A percentile compares a stretch with the other conserved stretches of the same genome.
These are phyloP conservation scores for Rhododendron kiyosumense DNA, from an alignment of 148 eudicot genomes.

Conservation along the genomic window DNA sequence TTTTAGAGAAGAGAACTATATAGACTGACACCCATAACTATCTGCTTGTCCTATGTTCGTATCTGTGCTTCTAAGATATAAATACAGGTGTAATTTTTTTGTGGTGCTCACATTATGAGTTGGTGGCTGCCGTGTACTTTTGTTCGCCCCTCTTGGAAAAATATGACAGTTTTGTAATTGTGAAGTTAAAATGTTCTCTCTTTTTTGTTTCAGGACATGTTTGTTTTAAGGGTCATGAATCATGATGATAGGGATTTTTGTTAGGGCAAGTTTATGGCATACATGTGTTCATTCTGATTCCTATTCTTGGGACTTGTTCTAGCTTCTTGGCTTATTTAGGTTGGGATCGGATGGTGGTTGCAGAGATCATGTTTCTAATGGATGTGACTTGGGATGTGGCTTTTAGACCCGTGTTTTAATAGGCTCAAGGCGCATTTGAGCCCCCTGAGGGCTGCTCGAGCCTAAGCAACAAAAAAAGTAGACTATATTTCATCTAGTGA, in stretches of 20 bases:
- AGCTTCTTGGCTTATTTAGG: not conserved
- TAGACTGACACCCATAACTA: too few relatives aligned
- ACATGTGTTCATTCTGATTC: not conserved
- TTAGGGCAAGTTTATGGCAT: not conserved
- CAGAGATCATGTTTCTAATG: not conserved
- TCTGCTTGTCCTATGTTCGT: too few relatives aligned
- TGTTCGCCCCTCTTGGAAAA: not conserved
- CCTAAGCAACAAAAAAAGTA: too few relatives aligned
- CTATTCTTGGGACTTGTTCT: not conserved
- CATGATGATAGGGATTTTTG: not conserved
- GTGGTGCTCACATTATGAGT: not conserved
- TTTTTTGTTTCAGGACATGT: not conserved
- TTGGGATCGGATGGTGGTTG: not conserved
- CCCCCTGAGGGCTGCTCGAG: too few relatives aligned
- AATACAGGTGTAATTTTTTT: not conserved
- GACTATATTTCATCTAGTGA: too few relatives aligned
- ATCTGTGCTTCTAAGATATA: too few relatives aligned
- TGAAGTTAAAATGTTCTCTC: too few relatives aligned
- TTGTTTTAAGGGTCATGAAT: not conserved
- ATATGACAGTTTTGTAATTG: not conserved
- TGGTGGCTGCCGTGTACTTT: not conserved
- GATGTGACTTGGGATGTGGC: not conserved
- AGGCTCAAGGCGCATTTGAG: too few relatives aligned
- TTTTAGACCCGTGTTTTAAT: not conserved
- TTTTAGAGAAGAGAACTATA: too few relatives aligned